phyloP scores from a whole-genome alignment of 805 yeast species.

The Cyberlindnera subsufficiens region DNA sequence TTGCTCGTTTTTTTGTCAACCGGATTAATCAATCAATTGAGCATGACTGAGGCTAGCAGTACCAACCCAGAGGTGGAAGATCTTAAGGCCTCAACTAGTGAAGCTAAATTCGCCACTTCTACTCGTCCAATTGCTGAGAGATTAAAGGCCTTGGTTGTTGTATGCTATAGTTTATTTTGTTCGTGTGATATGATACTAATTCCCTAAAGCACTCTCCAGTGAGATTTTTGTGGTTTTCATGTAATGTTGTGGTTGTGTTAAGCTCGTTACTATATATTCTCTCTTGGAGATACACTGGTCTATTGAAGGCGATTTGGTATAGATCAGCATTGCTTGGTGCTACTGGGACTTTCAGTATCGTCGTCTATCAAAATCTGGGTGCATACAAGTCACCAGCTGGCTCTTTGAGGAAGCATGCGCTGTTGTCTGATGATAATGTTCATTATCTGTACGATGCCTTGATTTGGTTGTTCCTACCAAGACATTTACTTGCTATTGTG shows the following conservation, averaged over 20 bases:
- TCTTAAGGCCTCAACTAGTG: too few species aligned
- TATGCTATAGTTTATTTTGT: too few species aligned
- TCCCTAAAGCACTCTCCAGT: constrained; percentile 19
- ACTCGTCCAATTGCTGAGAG: too few species aligned
- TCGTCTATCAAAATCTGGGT: constrained; percentile 51
- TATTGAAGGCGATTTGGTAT: constrained; percentile 45
- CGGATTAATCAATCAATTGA: too few species aligned
- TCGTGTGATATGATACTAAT: background rate
- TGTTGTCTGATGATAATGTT: constrained; percentile 58
- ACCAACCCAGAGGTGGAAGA: too few species aligned
- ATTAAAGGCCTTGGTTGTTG: too few species aligned
- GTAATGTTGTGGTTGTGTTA: constrained; percentile 44
- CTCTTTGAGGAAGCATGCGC: constrained; percentile 19
- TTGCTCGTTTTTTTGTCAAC: too few species aligned
- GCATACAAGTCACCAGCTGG: constrained; percentile 21
- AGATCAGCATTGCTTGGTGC: constrained; percentile 57
- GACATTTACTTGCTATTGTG: constrained; percentile 49
- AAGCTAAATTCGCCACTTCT: too few species aligned
- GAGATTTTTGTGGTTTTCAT: constrained; percentile 75
- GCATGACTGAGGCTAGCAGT: too few species aligned
- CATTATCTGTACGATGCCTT: constrained; percentile 62
- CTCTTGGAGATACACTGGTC: constrained; percentile 26
- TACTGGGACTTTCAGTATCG: constrained; percentile 68
- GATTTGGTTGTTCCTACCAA: constrained; percentile 51
- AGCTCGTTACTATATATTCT: constrained; percentile 34